Percentiles rank a stretch among this genome's conserved stretches.
These are phyloP conservation scores for Flaveria linearis DNA, from an alignment of 129 eudicot genomes.

Conservation along the genomic window DNA sequence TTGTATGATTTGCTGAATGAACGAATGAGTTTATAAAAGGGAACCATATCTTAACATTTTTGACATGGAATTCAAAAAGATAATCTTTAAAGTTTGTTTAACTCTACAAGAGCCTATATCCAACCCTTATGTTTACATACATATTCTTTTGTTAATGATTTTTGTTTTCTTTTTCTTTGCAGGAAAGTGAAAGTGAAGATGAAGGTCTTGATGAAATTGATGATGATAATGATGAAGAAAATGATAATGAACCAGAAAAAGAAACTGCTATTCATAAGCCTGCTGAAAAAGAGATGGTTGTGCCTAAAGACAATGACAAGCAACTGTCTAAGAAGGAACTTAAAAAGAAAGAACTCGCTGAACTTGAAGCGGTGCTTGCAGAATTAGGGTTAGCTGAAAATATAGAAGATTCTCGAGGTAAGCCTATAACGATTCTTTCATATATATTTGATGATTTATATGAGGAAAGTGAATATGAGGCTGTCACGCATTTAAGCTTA, in stretches of 20 bases:
- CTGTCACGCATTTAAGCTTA: no score
- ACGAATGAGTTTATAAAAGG: neutral
- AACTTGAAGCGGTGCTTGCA: conserved; percentile 89
- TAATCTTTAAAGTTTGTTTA: neutral
- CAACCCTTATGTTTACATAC: no score
- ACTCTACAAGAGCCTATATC: neutral
- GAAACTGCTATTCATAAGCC: conserved; percentile 49
- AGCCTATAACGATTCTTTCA: neutral
- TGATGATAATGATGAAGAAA: conserved; percentile 84
- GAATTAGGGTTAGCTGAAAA: conserved; percentile 60
- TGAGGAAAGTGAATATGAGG: no score
- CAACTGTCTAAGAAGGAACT: conserved; percentile 94
- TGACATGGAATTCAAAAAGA: neutral
- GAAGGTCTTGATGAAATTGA: conserved; percentile 60
- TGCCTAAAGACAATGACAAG: conserved; percentile 77
- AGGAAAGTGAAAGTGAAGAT: conserved; percentile 96
- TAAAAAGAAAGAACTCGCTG: conserved; percentile 90
- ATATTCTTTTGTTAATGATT: neutral
- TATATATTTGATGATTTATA: neutral
- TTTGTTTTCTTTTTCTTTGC: conserved; percentile 9
- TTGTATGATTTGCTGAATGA: neutral
- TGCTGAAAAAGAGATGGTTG: conserved; percentile 42
- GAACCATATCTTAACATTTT: neutral
- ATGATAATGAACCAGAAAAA: conserved; percentile 67
- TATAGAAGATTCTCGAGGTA: conserved; percentile 53